Conservation (phyloP, 148 eudicot genomes). For the Cornus suecica region DNA sequence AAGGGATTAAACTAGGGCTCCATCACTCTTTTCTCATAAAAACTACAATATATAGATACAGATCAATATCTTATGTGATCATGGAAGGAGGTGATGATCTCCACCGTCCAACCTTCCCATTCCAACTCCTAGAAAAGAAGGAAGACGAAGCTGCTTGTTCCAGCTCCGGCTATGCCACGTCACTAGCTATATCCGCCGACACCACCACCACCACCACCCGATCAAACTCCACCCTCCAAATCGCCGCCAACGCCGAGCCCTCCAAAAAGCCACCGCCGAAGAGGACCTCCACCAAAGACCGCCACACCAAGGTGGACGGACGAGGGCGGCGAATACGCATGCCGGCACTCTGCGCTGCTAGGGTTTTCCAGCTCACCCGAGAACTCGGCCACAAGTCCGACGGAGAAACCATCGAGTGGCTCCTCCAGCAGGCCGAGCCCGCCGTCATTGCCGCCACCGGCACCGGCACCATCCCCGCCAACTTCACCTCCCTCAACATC, state of each 20-base stretch:
- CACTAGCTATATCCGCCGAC: conserved; percentile 42
- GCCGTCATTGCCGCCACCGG: conserved; percentile 97
- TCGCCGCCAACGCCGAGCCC: conserved; percentile 21
- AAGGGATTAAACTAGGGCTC: conserved; percentile 18
- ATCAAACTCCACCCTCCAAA: conserved; percentile 14
- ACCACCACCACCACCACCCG: conserved; percentile 8
- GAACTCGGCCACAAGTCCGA: conserved; percentile 95
- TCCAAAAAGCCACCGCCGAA: conserved; percentile 67
- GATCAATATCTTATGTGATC: conserved; percentile 18
- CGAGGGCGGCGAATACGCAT: conserved; percentile 93
- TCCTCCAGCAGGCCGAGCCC: conserved; percentile 91
- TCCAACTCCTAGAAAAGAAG: conserved; percentile 76
- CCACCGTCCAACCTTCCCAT: conserved; percentile 74
- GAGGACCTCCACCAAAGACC: conserved; percentile 80
- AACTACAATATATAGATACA: background rate
- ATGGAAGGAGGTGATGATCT: conserved; percentile 71
- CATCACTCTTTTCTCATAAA: conserved; percentile 12
- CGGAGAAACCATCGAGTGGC: conserved; percentile 97
- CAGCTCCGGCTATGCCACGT: conserved; percentile 47
- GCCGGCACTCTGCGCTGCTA: conserved; percentile 94
- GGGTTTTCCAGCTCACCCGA: conserved; percentile 92
- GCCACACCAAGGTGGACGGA: conserved; percentile 98
- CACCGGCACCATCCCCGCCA: conserved; percentile 95
- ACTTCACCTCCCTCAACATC: conserved; percentile 86
- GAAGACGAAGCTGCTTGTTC: conserved; percentile 65